Evolutionary conservation across 805 yeast species (phyloP).

Genomic region (Cyberlindnera lachancei): DNA sequence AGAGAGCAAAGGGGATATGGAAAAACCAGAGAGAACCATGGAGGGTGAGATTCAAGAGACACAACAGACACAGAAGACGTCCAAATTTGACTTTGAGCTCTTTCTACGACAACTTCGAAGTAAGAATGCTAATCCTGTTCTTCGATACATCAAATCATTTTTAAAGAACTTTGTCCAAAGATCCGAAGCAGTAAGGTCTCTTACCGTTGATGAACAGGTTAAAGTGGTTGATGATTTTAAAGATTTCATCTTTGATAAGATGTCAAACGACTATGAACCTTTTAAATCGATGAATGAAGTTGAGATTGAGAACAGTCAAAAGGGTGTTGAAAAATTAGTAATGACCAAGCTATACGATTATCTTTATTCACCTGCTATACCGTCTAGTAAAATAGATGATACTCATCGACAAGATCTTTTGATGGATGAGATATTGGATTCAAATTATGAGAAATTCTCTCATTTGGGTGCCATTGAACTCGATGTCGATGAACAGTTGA

Average conservation of each 20-base stretch:
- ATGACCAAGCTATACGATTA: constrained; percentile 78
- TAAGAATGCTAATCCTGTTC: constrained; percentile 81
- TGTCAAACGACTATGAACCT: constrained; percentile 59
- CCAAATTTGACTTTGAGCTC: constrained; percentile 69
- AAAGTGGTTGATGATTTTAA: constrained; percentile 76
- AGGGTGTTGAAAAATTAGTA: constrained; percentile 86
- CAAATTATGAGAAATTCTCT: constrained; percentile 51
- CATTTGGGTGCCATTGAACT: constrained; percentile 64
- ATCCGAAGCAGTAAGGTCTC: too few species aligned
- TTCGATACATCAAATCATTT: constrained; percentile 79
- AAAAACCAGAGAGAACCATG: constrained; percentile 8
- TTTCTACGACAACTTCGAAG: constrained; percentile 67
- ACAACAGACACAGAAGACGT: too few species aligned
- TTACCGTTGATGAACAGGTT: constrained; percentile 72
- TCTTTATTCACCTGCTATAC: constrained; percentile 75
- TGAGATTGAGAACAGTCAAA: constrained; percentile 65
- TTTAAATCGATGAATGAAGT: constrained; percentile 57
- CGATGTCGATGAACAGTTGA: constrained; percentile 55
- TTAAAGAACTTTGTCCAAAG: constrained; percentile 57
- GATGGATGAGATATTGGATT: constrained; percentile 45
- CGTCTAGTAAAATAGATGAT: constrained; percentile 35
- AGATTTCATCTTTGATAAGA: constrained; percentile 57
- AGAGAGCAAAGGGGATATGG: constrained; percentile 4
- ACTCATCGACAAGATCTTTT: constrained; percentile 57
- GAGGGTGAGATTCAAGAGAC: too few species aligned